These are phyloP conservation scores for Amauroascus niger DNA, from an alignment of 2,329 filamentous ascomycete species.

Conservation along the genomic window DNA sequence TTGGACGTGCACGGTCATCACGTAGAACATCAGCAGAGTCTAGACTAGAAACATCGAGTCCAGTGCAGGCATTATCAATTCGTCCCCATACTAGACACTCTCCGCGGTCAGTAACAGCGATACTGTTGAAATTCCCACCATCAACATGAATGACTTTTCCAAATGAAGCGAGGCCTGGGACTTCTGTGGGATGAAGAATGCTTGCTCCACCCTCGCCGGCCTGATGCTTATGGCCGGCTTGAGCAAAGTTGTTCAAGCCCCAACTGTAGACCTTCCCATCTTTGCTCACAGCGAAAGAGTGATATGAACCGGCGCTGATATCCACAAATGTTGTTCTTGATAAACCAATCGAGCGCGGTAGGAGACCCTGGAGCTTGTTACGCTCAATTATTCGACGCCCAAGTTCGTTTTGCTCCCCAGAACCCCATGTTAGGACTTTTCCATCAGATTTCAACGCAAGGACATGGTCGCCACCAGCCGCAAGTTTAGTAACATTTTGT, in stretches of 20 bases:
- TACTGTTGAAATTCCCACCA: slow-evolving; percentile 67
- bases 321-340: slow-evolving; percentile 49
- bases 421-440: slow-evolving; percentile 55
- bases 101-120: slow-evolving; percentile 45
- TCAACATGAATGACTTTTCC: slow-evolving; percentile 56
- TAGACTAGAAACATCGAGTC: slow-evolving; percentile 38
- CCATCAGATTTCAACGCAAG: slow-evolving; percentile 50
- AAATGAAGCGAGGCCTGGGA: slow-evolving; percentile 54
- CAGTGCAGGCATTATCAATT: slow-evolving; percentile 51
- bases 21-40: slow-evolving; percentile 48
- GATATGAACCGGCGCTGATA: slow-evolving; percentile 64
- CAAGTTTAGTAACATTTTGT: slow-evolving; percentile 46
- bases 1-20: slow-evolving; percentile 54
- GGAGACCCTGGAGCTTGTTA: slow-evolving; percentile 45
- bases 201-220: slow-evolving; percentile 62
- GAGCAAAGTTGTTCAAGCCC: slow-evolving; percentile 80
- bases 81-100: slow-evolving; percentile 52
- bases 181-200: slow-evolving; percentile 58
- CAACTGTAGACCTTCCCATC: slow-evolving; percentile 65
- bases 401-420: slow-evolving; percentile 58
- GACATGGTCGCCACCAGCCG: slow-evolving; percentile 48
- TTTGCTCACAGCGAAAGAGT: slow-evolving; percentile 65
- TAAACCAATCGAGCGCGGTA: slow-evolving; percentile 49
- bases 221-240: slow-evolving; percentile 58
- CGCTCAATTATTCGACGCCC: slow-evolving; percentile 55